Evolutionary conservation across 176 grass and related monocot species (phyloP).

Genomic region (Saccharum officinarum): DNA sequence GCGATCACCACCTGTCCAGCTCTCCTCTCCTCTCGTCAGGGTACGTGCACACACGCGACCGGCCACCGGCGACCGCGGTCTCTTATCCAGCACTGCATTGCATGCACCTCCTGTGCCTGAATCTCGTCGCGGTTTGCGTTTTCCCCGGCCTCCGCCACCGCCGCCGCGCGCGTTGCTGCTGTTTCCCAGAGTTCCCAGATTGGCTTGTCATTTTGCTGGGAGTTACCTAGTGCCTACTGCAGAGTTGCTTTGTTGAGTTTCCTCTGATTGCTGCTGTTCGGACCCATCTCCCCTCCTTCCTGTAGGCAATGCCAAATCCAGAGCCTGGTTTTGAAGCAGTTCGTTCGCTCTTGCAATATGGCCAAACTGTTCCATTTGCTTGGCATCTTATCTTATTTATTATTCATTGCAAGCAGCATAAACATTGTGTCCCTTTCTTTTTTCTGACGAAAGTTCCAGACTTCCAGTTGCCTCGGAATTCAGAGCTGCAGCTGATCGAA

Average conservation of each 20-base stretch:
- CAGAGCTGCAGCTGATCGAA: slow-evolving; percentile 1
- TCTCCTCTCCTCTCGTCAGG: not conserved
- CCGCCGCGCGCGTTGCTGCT: not conserved
- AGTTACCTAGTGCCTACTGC: not conserved
- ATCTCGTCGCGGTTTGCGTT: not conserved
- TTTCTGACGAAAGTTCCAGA: not conserved
- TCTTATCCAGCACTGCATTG: not conserved
- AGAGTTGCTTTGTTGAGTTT: not conserved
- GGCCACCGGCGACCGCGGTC: not conserved
- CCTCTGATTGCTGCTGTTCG: not conserved
- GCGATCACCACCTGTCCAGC: not conserved
- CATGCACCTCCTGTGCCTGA: not conserved
- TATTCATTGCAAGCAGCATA: not conserved
- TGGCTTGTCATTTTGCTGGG: no score
- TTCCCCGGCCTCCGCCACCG: not conserved
- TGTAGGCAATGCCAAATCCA: not conserved
- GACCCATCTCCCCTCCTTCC: not conserved
- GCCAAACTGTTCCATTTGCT: not conserved
- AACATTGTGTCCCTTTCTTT: not conserved
- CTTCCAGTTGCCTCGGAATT: not conserved
- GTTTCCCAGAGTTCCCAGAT: not conserved
- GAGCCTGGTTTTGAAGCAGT: not conserved
- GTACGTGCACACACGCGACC: not conserved
- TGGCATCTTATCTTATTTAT: not conserved
- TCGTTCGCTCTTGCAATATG: not conserved